These are phyloP conservation scores for Diaporthe batatas DNA, from an alignment of 2,329 filamentous ascomycete species.

Conservation along the genomic window DNA sequence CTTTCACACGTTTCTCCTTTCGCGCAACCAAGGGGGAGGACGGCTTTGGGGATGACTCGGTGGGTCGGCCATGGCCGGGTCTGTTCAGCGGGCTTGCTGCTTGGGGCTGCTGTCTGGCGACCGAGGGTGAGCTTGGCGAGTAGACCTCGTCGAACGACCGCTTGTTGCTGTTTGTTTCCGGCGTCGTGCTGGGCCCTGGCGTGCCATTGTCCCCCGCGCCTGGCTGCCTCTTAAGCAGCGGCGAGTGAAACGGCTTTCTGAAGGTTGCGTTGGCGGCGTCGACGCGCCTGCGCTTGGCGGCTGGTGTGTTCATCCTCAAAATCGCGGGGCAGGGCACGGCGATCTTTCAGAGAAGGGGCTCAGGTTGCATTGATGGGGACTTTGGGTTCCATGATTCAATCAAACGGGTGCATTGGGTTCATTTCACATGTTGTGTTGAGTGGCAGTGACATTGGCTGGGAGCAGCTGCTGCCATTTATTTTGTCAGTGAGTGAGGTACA, in stretches of 20 bases:
- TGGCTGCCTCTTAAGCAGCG: slow-evolving; percentile 50
- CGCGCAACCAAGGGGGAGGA: not conserved
- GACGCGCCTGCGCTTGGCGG: slow-evolving; percentile 74
- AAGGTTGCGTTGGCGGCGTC: slow-evolving; percentile 70
- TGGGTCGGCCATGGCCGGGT: not conserved
- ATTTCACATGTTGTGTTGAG: not conserved
- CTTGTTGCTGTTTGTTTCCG: not conserved
- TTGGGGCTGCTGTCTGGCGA: not conserved
- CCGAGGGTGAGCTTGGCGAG: slow-evolving; percentile 36
- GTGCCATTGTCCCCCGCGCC: not conserved
- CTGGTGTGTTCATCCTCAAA: slow-evolving; percentile 51
- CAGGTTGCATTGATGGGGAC: slow-evolving; percentile 29
- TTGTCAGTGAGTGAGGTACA: slow-evolving; percentile 19
- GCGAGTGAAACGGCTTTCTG: slow-evolving; percentile 80
- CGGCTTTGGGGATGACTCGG: not conserved
- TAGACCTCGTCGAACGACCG: not conserved
- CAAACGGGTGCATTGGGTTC: not conserved
- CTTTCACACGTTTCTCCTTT: not conserved
- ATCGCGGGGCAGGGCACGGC: too few relatives aligned
- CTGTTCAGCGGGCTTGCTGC: not conserved
- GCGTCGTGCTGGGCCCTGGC: slow-evolving; percentile 17
- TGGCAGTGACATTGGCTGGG: not conserved
- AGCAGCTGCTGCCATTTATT: not conserved
- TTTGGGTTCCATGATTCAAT: slow-evolving; percentile 14
- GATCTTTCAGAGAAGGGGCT: slow-evolving; percentile 54